Evolutionary conservation across 345 rosid species (phyloP).

Genomic region (Rhodamnia rubescens): DNA sequence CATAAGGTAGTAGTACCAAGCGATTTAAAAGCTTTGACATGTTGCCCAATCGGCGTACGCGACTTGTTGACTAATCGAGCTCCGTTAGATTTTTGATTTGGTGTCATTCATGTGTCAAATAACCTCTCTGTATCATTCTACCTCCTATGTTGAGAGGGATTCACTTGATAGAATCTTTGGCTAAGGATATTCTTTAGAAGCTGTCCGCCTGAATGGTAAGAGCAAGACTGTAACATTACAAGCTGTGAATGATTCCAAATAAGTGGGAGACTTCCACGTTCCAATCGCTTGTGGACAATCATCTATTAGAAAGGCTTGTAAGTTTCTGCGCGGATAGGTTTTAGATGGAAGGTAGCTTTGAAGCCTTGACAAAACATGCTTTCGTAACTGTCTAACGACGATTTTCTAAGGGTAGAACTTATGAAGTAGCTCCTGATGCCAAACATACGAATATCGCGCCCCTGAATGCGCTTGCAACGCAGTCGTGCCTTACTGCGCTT

Average conservation of each 20-base stretch:
- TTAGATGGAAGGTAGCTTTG: neutral
- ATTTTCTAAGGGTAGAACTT: neutral
- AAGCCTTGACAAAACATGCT: neutral
- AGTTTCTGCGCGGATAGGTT: neutral
- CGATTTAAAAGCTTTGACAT: neutral
- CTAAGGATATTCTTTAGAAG: neutral
- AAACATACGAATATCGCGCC: neutral
- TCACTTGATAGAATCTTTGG: neutral
- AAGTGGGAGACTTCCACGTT: neutral
- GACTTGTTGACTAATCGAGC: neutral
- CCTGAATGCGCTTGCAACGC: neutral
- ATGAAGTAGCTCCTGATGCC: neutral
- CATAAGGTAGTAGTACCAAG: neutral
- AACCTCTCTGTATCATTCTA: neutral
- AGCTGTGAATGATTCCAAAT: neutral
- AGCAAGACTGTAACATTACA: neutral
- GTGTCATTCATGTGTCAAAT: neutral
- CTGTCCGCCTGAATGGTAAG: neutral
- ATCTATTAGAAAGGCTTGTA: neutral
- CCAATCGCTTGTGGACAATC: neutral
- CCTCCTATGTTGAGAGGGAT: neutral
- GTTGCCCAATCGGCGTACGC: neutral
- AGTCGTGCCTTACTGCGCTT: neutral
- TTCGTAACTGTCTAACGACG: neutral
- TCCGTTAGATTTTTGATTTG: neutral